Evolutionary conservation across 805 yeast genomes (phyloP).

Genomic region (Starmerella khaoyaiensis): DNA sequence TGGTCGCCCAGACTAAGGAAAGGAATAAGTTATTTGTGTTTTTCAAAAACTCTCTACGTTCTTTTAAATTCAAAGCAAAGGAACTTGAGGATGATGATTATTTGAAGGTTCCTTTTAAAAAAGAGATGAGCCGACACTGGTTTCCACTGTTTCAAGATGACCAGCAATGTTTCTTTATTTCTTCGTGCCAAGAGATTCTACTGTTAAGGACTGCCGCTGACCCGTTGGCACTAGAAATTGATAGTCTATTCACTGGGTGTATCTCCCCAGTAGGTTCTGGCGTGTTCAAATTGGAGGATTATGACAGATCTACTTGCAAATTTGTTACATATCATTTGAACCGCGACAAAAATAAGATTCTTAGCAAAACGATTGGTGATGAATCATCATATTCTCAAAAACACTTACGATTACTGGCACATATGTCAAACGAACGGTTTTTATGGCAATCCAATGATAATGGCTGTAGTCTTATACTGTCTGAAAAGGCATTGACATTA

Average conservation of each 20-base stretch:
- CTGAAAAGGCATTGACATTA: too few species aligned
- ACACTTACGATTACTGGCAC: too few species aligned
- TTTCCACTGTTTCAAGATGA: neutral
- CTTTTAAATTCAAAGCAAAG: neutral
- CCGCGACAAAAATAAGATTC: too few species aligned
- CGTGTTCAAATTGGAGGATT: too few species aligned
- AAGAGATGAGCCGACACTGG: neutral
- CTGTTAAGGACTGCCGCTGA: neutral
- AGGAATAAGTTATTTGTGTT: neutral
- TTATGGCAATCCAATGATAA: too few species aligned
- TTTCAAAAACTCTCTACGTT: neutral
- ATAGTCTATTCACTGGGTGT: neutral
- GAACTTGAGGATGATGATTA: neutral
- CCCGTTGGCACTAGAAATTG: neutral
- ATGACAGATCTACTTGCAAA: too few species aligned
- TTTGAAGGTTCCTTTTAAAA: neutral
- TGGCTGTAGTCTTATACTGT: too few species aligned
- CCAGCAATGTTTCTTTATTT: neutral
- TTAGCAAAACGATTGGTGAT: too few species aligned
- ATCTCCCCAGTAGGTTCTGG: neutral
- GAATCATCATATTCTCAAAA: too few species aligned
- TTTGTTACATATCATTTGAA: too few species aligned
- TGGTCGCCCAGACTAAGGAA: too few species aligned
- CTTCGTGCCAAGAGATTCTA: constrained; percentile 1
- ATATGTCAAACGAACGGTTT: too few species aligned